phyloP scores from a whole-genome alignment of 805 yeast species.

The Candida verbasci region DNA sequence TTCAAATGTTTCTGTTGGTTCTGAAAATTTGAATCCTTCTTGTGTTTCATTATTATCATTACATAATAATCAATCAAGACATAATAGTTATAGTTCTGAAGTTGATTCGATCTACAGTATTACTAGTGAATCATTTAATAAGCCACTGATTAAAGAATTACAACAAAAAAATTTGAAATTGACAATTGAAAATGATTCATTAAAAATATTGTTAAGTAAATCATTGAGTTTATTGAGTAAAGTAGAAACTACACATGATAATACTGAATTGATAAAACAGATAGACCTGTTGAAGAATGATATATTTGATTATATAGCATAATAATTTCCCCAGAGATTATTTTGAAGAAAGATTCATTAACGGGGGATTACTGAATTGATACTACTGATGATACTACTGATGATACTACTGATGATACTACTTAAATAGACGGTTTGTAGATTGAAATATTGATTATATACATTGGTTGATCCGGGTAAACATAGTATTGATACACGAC shows the following conservation, averaged over 20 bases:
- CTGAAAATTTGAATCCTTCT: constrained; percentile 8
- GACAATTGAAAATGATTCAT: constrained; percentile 21
- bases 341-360: no score
- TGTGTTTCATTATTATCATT: constrained; percentile 13
- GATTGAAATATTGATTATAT: no score
- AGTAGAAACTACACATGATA: no score
- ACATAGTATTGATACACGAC: background rate
- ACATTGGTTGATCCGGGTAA: constrained; percentile 2
- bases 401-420: no score
- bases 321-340: no score
- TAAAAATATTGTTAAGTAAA: constrained; percentile 22
- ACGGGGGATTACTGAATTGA: no score
- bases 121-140: constrained; percentile 9
- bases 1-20: no score
- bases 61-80: constrained; percentile 1
- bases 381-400: no score
- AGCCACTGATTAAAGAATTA: background rate
- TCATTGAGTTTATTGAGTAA: constrained; percentile 11
- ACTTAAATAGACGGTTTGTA: no score
- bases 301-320: background rate
- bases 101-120: constrained; percentile 29
- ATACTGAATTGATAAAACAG: background rate
- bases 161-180: constrained; percentile 8
- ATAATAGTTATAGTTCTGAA: constrained; percentile 11
- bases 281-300: background rate